Conservation (phyloP, 179 eudicot species). For the Silene vulgaris region DNA sequence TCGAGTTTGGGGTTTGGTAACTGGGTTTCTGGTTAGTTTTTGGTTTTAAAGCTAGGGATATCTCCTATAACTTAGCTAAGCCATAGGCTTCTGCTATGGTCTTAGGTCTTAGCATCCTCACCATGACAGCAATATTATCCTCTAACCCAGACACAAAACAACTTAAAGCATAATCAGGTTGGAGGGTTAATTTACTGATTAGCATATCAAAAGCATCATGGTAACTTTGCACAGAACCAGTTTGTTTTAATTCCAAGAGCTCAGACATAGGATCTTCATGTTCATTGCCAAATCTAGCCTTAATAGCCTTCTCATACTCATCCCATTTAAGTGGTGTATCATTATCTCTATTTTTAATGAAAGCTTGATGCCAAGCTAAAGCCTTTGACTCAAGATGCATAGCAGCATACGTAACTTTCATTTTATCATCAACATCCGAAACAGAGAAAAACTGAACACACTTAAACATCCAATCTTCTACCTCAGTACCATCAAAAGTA, state of each 20-base stretch:
- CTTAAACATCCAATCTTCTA: background rate
- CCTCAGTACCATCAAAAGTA: background rate
- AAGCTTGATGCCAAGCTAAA: background rate
- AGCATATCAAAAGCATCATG: background rate
- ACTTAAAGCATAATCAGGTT: background rate
- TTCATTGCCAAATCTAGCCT: background rate
- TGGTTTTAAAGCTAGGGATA: background rate
- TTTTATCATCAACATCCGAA: background rate
- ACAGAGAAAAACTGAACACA: background rate
- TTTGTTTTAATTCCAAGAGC: background rate
- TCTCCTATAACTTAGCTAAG: background rate
- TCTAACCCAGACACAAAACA: no score
- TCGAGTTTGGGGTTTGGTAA: background rate
- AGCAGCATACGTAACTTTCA: background rate
- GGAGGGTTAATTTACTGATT: background rate
- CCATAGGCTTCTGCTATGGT: background rate
- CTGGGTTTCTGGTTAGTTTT: background rate
- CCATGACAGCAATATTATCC: background rate
- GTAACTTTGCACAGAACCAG: background rate
- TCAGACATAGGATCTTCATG: background rate
- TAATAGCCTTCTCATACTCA: background rate
- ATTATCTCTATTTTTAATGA: background rate
- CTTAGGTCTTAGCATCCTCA: background rate
- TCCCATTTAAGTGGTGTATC: background rate
- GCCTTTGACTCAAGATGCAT: conserved; percentile 1